Percentiles rank a stretch among this genome's conserved stretches.
Evolutionary conservation across 2,329 filamentous ascomycete genomes (phyloP).

Genomic region (Pyricularia sp.): DNA sequence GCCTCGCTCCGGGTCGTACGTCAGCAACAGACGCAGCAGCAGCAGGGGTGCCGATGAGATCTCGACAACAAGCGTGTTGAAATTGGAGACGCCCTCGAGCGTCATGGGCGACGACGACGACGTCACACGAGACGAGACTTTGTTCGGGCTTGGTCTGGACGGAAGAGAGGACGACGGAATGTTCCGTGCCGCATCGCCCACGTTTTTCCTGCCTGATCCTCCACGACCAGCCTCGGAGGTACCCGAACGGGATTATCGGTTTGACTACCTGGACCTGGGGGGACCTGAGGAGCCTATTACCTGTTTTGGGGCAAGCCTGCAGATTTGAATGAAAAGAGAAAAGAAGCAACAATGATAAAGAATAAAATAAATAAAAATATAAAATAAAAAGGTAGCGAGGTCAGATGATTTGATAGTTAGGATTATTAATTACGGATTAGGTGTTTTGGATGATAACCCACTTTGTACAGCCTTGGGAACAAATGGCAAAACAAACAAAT

Average conservation of each 20-base stretch:
- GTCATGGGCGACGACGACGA: not conserved
- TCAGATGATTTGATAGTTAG: not conserved
- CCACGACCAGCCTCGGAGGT: not conserved
- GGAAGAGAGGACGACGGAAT: not conserved
- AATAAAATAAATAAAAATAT: not conserved
- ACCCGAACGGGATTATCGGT: not conserved
- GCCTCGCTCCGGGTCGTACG: not conserved
- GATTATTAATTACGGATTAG: no score
- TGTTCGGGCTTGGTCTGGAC: not conserved
- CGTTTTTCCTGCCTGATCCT: constrained; percentile 3
- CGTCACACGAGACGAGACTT: not conserved
- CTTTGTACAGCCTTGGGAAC: not conserved
- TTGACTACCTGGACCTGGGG: constrained; percentile 2
- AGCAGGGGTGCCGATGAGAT: not conserved
- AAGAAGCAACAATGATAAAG: not conserved
- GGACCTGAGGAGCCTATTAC: not conserved
- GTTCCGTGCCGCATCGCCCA: not conserved
- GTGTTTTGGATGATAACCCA: not conserved
- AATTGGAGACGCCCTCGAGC: not conserved
- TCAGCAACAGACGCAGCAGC: not conserved
- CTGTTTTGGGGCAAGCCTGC: not conserved
- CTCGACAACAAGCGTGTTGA: not conserved
- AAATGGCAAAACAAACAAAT: not conserved
- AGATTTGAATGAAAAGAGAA: not conserved
- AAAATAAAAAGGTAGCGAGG: not conserved